phyloP scores from a whole-genome alignment of 179 eudicot species.

The Actinidia polygama region DNA sequence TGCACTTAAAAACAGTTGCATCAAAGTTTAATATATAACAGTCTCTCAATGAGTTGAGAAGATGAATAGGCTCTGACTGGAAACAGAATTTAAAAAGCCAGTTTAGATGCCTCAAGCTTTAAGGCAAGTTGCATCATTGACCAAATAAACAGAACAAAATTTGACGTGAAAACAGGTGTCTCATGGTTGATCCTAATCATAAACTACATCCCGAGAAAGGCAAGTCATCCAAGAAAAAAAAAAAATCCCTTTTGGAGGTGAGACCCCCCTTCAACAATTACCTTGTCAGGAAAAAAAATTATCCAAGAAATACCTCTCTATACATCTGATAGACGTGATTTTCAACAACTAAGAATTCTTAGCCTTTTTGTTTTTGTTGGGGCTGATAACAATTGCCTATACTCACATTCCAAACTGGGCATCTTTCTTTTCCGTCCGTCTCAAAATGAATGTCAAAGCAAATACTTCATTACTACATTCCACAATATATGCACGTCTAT shows the following conservation, averaged over 20 bases:
- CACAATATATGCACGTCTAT: too few relatives aligned
- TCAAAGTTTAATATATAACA: neutral
- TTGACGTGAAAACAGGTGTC: neutral
- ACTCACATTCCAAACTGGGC: neutral
- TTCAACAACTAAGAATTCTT: neutral
- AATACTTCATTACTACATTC: neutral
- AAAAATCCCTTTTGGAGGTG: neutral
- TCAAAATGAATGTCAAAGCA: neutral
- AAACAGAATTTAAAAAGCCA: neutral
- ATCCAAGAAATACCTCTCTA: neutral
- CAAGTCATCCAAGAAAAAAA: too few relatives aligned
- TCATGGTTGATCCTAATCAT: too few relatives aligned
- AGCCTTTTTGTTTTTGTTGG: neutral
- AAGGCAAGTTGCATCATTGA: neutral
- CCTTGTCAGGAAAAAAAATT: too few relatives aligned
- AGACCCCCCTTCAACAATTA: neutral
- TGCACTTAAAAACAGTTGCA: neutral
- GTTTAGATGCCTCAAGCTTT: neutral
- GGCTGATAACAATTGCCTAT: neutral
- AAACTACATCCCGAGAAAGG: too few relatives aligned
- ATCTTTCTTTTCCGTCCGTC: neutral
- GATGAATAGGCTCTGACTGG: neutral
- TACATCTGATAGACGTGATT: neutral
- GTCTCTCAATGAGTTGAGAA: neutral
- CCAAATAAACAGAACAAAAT: neutral